Conservation (phyloP, 2,329 filamentous ascomycete species). For the Bipolaris zeicola region DNA sequence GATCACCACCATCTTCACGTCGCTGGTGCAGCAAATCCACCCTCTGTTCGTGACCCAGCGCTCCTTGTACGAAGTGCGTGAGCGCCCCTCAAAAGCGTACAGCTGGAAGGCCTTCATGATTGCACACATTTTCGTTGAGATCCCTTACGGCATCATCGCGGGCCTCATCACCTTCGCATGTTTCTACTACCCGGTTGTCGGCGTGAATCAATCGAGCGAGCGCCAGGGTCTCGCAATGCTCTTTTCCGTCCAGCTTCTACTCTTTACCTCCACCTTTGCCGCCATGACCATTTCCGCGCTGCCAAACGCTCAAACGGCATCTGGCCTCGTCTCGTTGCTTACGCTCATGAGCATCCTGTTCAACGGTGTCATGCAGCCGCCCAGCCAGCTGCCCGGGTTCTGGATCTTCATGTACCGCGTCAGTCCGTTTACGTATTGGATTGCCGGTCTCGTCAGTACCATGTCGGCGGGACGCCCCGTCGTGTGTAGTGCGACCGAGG, state of each 20-base stretch:
- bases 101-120: conserved; percentile 76
- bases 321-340: conserved; percentile 65
- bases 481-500: conserved; percentile 54
- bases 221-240: conserved; percentile 65
- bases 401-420: conserved; percentile 80
- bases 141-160: conserved; percentile 68
- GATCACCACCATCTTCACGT: conserved; percentile 51
- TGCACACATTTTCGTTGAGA: conserved; percentile 73
- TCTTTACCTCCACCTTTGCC: conserved; percentile 74
- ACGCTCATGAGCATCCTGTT: conserved; percentile 55
- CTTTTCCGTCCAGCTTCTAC: conserved; percentile 68
- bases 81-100: conserved; percentile 71
- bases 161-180: conserved; percentile 67
- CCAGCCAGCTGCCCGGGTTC: conserved; percentile 67
- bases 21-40: conserved; percentile 63
- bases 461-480: conserved; percentile 55
- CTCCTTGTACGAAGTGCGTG: conserved; percentile 64
- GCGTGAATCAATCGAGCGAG: conserved; percentile 51
- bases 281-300: conserved; percentile 75
- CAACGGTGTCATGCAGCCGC: conserved; percentile 65
- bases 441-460: conserved; percentile 48
- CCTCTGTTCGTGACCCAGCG: conserved; percentile 64
- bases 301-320: conserved; percentile 70
- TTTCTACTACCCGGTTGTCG: conserved; percentile 66
- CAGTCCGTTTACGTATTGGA: conserved; percentile 70